These are phyloP conservation scores for Colletotrichum somersetense DNA, from an alignment of 2,329 filamentous ascomycete species.

Conservation along the genomic window DNA sequence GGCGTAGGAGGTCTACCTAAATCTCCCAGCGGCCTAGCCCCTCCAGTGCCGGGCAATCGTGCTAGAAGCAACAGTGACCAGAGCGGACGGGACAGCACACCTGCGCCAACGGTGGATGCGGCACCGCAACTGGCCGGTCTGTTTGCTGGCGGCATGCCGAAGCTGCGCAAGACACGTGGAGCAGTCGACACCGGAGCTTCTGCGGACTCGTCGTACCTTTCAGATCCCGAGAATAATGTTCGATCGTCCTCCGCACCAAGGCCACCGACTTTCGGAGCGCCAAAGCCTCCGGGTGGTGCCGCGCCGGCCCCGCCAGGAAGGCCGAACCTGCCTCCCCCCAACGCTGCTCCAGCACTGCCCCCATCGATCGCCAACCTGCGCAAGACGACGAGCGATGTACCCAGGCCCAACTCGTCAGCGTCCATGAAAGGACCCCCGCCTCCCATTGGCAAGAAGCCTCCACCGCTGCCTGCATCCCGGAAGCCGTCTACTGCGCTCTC, in stretches of 20 bases:
- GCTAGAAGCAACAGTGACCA: slow-evolving; percentile 88
- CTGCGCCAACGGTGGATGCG: slow-evolving; percentile 62
- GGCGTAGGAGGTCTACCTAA: slow-evolving; percentile 61
- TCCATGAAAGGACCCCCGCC: slow-evolving; percentile 80
- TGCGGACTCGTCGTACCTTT: slow-evolving; percentile 77
- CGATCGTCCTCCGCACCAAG: slow-evolving; percentile 63
- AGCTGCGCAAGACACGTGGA: slow-evolving; percentile 88
- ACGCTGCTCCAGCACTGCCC: slow-evolving; percentile 60
- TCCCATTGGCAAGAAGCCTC: slow-evolving; percentile 81
- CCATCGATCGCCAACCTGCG: slow-evolving; percentile 71
- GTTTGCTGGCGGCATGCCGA: slow-evolving; percentile 95
- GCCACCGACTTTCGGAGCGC: slow-evolving; percentile 65
- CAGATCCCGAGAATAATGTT: slow-evolving; percentile 77
- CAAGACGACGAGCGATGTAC: slow-evolving; percentile 64
- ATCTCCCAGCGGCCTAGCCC: slow-evolving; percentile 75
- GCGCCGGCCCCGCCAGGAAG: slow-evolving; percentile 71
- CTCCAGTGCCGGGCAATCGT: slow-evolving; percentile 78
- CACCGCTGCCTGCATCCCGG: slow-evolving; percentile 70
- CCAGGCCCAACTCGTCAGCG: slow-evolving; percentile 71
- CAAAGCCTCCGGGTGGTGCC: slow-evolving; percentile 69
- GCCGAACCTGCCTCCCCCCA: slow-evolving; percentile 59
- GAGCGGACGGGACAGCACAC: slow-evolving; percentile 59
- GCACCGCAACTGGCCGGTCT: slow-evolving; percentile 88
- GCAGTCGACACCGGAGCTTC: slow-evolving; percentile 76
- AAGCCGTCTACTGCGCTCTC: slow-evolving; percentile 63